Evolutionary conservation across 2,329 filamentous ascomycete species (phyloP), one percentile per base, ranked within the genome.

Genomic region (Xylaria polymorpha): DNA sequence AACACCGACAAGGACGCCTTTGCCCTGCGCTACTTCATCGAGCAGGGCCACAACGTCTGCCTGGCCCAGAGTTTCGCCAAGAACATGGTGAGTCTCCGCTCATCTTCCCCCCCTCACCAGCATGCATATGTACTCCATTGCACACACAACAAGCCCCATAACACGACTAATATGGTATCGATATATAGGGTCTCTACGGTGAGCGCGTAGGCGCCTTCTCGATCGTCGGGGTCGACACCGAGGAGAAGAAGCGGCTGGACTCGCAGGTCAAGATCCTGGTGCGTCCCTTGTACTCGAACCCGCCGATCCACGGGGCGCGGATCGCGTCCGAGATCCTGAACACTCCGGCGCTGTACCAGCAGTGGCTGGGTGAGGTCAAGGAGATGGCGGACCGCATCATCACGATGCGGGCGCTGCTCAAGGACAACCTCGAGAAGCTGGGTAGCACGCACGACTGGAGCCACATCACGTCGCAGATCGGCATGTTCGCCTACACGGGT

Each of bases 401-500:
- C 84, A 93, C 90, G 82, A 99, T 99, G 96, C 93, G 96, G 77
- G 91, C 93, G 71, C 89, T 97, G 64, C 90, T 99, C 80, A 97
- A 96, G 88, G 89, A 94, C 77, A 97, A 98, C 86, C 90, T 99
- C 65, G 93, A 98, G 89, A 91, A 92, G 83, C 90, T 98, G 71
- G 95, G 95, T 80, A 96, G 92, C 86, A 94, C 94, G 88, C 94
- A 97, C 83, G 93, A 98, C 86, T 99, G 96, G 96, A 93, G 91
- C 81, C 96, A 99, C 87, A 99, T 99, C 84, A 98, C 96, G 75
- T 94, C 88, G 84, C 94, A 97, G 89, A 99, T 99, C 78, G 96
- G 96, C 85, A 99, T 99, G 96, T 99, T 99, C 80, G 95, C 96
- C 76, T 99, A 97, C 88, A 99, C 96, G 61, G 96, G 96, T 71